These are phyloP conservation scores for Candida ulmi DNA, from an alignment of 805 yeast species.

Conservation along the genomic window DNA sequence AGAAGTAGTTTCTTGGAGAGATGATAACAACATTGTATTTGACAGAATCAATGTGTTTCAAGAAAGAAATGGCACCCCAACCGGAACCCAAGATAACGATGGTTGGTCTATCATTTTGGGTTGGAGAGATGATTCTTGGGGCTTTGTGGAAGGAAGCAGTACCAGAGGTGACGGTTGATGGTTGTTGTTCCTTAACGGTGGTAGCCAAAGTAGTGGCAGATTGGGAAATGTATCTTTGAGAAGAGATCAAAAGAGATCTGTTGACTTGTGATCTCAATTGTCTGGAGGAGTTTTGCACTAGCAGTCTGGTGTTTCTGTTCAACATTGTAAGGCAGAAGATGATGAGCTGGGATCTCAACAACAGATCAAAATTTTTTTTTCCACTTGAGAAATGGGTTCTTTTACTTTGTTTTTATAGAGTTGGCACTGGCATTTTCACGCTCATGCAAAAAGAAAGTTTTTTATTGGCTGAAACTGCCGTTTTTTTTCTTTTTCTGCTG, in stretches of 20 bases:
- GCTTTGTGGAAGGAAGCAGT: constrained; percentile 33
- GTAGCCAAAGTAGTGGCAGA: not conserved
- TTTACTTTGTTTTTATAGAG: not conserved
- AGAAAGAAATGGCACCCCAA: constrained; percentile 88
- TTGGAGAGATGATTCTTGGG: constrained; percentile 29
- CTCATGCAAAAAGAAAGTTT: not conserved
- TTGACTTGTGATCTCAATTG: not conserved
- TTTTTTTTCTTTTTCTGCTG: not conserved
- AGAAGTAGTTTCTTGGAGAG: constrained; percentile 89
- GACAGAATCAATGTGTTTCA: constrained; percentile 79
- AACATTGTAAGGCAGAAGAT: not conserved
- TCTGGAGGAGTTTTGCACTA: not conserved
- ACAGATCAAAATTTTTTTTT: not conserved
- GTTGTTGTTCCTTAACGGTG: not conserved
- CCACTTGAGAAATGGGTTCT: not conserved
- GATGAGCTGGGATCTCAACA: not conserved
- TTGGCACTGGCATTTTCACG: too few species aligned
- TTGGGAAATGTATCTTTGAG: not conserved
- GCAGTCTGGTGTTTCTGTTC: constrained; percentile 1
- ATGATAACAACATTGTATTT: constrained; percentile 85
- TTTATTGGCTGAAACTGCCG: not conserved
- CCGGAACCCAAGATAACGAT: constrained; percentile 79
- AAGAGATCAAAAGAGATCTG: constrained; percentile 1
- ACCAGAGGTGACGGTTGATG: constrained; percentile 25
- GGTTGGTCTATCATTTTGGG: constrained; percentile 30